Evolutionary conservation across 768 basidiomycete genomes (phyloP), one percentile per base, ranked within the genome.

Genomic region (Macrolepiota dolichaula): DNA sequence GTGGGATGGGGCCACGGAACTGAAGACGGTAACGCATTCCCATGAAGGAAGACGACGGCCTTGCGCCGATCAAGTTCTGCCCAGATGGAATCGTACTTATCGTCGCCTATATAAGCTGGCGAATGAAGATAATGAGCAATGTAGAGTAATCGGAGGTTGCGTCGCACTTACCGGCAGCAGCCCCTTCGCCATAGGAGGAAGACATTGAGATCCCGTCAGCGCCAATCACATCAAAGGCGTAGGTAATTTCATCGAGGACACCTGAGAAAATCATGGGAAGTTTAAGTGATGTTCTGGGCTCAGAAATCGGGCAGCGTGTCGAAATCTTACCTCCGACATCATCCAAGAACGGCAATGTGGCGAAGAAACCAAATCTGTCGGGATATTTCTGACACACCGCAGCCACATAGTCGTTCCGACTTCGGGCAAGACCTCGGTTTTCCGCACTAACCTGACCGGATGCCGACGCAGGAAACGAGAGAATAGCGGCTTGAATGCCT

Each of bases 1-100:
- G 77, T 80, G 6, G 80, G 74, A 63, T 90, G 83, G 2, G 89
- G 88, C 59, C 78, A 79, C 12, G 88, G 87, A 4, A 80, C 84
- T 2, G 86, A 83, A 10, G 87, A 85, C 4, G 85, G 81, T 4
- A 80, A 80, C 68, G 89, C 87, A 32, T 84, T 79, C 35, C 90
- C 89, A 70, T 92, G 90, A 22, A 92, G 74, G 68, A 91, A 89
- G 19, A 91, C 86, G 29, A 86, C 80, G 1, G 85, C 81, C 7
- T 73, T 67, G 37, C 89, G 80, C 57, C 71, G 74, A 68, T 91
- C 64, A 29, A 92, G 78, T 66, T 87, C 88, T n/a, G 78, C 77
- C 89, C 89, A 92, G 61, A 92, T 76, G 15, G 81, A 76, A 55
- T 87, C 84, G 63, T 84, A 92, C 10, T 66, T 63, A 62, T 86